Conservation (phyloP, 2,329 filamentous ascomycete species). For the Elsinoe perseae region DNA sequence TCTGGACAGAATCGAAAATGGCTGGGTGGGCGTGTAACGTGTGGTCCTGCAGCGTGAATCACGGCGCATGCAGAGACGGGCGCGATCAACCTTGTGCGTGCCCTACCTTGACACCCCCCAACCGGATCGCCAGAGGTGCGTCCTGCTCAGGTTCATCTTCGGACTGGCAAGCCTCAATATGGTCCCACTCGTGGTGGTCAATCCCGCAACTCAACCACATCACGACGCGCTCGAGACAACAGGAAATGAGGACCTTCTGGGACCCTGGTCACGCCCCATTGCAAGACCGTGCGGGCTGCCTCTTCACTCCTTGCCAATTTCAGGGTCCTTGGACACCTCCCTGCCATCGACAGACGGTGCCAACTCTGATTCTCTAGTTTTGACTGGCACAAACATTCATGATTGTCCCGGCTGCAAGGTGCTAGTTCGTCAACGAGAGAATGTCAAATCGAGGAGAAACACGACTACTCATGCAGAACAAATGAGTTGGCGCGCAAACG, state of each 20-base stretch:
- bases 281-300: background rate
- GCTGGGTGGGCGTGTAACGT: background rate
- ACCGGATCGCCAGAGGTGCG: background rate
- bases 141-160: slow-evolving; percentile 12
- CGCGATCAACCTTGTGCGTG: background rate
- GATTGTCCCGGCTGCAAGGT: background rate
- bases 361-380: background rate
- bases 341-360: slow-evolving; percentile 1
- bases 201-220: slow-evolving; percentile 8
- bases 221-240: background rate
- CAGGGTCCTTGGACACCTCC: slow-evolving; percentile 1
- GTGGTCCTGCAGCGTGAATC: slow-evolving; percentile 4
- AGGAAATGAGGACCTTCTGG: slow-evolving; percentile 6
- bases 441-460: slow-evolving; percentile 10
- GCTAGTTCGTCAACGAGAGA: background rate
- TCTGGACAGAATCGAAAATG: background rate
- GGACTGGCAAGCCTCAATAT: background rate
- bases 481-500: slow-evolving; percentile 1
- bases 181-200: background rate
- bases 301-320: slow-evolving; percentile 10
- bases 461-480: background rate
- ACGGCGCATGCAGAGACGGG: background rate
- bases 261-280: slow-evolving; percentile 9
- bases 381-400: background rate
- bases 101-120: background rate